Evolutionary conservation across 2,329 filamentous ascomycete genomes (phyloP).

Genomic region (Tolypocladium inflatum): DNA sequence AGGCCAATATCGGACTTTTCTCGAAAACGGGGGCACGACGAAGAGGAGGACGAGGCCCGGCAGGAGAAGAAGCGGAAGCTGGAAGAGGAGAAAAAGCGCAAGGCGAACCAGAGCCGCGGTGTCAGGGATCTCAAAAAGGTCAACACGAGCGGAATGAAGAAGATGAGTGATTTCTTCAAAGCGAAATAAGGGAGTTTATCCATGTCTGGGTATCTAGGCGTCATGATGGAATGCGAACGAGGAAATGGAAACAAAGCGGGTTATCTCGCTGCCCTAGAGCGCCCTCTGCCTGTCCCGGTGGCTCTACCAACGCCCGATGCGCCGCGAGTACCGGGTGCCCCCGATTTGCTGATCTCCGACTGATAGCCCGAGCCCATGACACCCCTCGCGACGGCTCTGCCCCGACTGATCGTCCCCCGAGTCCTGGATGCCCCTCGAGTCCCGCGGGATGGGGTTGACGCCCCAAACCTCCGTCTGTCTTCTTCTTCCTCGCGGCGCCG

Average conservation of each 20-base stretch:
- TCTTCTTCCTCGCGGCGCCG: conserved; percentile 55
- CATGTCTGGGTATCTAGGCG: conserved; percentile 19
- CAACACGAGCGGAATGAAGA: conserved; percentile 89
- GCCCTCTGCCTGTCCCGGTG: conserved; percentile 19
- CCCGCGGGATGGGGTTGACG: conserved; percentile 17
- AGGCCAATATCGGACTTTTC: conserved; percentile 62
- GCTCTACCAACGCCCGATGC: conserved; percentile 25
- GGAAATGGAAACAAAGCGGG: conserved; percentile 4
- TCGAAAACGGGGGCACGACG: conserved; percentile 56
- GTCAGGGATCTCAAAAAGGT: conserved; percentile 81
- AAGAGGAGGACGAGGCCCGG: conserved; percentile 54
- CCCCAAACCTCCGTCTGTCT: conserved; percentile 21
- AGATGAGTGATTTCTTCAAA: conserved; percentile 88
- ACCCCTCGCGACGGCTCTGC: conserved; percentile 16
- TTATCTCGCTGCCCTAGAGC: conserved; percentile 22
- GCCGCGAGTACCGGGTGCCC: conserved; percentile 20
- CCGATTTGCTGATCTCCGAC: conserved; percentile 16
- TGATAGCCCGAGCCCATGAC: conserved; percentile 15
- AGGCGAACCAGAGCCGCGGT: conserved; percentile 62
- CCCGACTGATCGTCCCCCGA: conserved; percentile 20
- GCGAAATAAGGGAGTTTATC: conserved; percentile 41
- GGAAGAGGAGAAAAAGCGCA: conserved; percentile 83
- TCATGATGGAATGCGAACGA: conserved; percentile 1
- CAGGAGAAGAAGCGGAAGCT: conserved; percentile 76
- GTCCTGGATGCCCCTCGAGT: conserved; percentile 14